These are phyloP conservation scores for Achlya hypogyna DNA, from an alignment of 352 stramenopile genomes.

Conservation along the genomic window DNA sequence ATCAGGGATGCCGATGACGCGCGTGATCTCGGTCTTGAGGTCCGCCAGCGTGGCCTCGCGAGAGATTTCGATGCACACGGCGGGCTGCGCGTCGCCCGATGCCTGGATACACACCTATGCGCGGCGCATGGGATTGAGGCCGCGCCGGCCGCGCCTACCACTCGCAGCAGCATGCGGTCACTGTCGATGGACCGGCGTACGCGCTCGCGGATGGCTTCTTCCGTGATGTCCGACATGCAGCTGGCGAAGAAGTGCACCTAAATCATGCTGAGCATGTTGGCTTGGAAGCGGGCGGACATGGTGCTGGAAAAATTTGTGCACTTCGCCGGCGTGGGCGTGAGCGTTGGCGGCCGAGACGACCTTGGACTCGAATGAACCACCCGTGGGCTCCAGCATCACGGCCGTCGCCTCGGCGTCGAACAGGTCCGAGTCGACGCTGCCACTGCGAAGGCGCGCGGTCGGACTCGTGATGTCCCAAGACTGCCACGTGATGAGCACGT, in stretches of 20 bases:
- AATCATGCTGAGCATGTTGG: background rate
- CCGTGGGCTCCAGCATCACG: background rate
- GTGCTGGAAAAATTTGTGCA: slow-evolving; percentile 81
- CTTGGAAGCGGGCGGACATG: slow-evolving; percentile 39
- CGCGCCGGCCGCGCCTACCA: slow-evolving; percentile 33
- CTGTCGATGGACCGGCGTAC: slow-evolving; percentile 76
- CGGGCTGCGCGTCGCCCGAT: slow-evolving; percentile 64
- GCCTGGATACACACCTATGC: slow-evolving; percentile 71
- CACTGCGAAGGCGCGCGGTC: background rate
- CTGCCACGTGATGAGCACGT: slow-evolving; percentile 81
- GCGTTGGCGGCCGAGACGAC: slow-evolving; percentile 69
- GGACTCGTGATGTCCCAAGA: slow-evolving; percentile 18
- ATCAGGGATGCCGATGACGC: slow-evolving; percentile 72
- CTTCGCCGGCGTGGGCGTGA: slow-evolving; percentile 73
- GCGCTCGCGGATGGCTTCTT: slow-evolving; percentile 77
- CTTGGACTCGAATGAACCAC: slow-evolving; percentile 26
- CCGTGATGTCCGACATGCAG: slow-evolving; percentile 60
- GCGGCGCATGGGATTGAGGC: background rate
- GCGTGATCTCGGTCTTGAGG: slow-evolving; percentile 69
- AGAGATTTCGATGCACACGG: slow-evolving; percentile 71
- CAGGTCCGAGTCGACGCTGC: background rate
- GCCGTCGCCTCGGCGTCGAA: slow-evolving; percentile 1
- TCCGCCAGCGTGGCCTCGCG: slow-evolving; percentile 67
- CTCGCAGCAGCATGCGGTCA: slow-evolving; percentile 79
- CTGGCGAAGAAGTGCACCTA: slow-evolving; percentile 84